Conservation (phyloP, 129 eudicot genomes). For the Flaveria trinervia region DNA sequence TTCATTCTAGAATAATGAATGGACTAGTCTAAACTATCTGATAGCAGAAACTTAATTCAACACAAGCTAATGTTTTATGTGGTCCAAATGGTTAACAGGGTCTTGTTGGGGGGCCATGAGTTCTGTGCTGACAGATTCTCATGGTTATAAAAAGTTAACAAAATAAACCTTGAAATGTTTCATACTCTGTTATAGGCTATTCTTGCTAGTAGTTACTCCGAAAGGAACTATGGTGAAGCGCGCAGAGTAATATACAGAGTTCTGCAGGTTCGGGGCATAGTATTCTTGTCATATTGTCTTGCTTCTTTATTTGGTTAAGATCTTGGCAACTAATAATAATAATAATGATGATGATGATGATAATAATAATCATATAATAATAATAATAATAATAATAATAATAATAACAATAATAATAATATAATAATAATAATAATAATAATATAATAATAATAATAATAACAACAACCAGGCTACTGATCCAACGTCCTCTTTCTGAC, state of each 20-base stretch:
- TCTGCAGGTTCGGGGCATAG: slow-evolving; percentile 57
- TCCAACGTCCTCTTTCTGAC: slow-evolving; percentile 16
- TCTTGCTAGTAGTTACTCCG: slow-evolving; percentile 79
- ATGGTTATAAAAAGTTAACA: neutral
- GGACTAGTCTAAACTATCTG: neutral
- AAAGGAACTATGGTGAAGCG: slow-evolving; percentile 70
- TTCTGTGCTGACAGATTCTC: neutral
- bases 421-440: too few relatives aligned
- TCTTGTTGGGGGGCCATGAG: neutral
- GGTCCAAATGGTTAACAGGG: neutral
- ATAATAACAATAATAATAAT: too few relatives aligned
- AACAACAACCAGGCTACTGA: neutral
- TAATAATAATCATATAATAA: too few relatives aligned
- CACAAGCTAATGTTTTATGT: neutral
- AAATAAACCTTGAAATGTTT: neutral
- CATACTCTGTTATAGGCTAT: slow-evolving; percentile 56
- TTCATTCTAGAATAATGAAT: neutral
- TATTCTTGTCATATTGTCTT: slow-evolving; percentile 1
- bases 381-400: too few relatives aligned
- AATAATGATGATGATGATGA: too few relatives aligned
- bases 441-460: too few relatives aligned
- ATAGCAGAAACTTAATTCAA: neutral
- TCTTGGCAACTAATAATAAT: too few relatives aligned
- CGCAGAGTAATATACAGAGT: slow-evolving; percentile 74
- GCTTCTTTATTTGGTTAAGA: slow-evolving; percentile 3